Evolutionary conservation across 2,329 filamentous ascomycete species (phyloP).

Genomic region (Trichophyton mentagrophytes): DNA sequence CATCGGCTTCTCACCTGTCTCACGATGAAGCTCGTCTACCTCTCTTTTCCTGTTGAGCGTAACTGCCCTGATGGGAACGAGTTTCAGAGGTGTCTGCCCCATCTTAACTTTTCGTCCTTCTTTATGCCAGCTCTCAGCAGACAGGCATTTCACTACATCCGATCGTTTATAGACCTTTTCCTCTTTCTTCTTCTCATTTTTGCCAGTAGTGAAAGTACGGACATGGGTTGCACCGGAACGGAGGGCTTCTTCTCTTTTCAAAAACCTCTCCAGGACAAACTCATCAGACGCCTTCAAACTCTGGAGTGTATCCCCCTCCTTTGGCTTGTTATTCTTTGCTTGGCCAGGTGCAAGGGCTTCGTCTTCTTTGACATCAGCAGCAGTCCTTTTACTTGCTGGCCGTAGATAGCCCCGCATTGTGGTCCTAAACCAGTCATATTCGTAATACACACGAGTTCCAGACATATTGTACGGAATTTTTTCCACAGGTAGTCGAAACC

Average conservation of each 20-base stretch:
- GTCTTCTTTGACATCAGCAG: constrained; percentile 69
- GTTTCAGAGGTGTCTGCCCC: constrained; percentile 66
- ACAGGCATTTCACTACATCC: constrained; percentile 76
- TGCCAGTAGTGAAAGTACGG: constrained; percentile 61
- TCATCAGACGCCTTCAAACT: constrained; percentile 79
- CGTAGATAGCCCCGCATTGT: constrained; percentile 62
- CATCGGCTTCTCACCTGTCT: constrained; percentile 67
- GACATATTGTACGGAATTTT: constrained; percentile 66
- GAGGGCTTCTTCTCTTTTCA: constrained; percentile 85
- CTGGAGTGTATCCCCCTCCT: constrained; percentile 69
- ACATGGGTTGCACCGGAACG: constrained; percentile 54
- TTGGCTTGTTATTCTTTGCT: constrained; percentile 62
- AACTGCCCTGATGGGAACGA: constrained; percentile 79
- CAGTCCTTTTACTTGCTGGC: constrained; percentile 43
- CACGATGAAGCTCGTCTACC: constrained; percentile 69
- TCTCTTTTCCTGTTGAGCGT: constrained; percentile 78
- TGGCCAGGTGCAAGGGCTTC: constrained; percentile 57
- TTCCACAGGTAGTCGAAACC: constrained; percentile 61
- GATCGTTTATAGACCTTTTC: constrained; percentile 69
- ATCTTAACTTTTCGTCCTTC: constrained; percentile 66
- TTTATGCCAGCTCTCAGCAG: constrained; percentile 94
- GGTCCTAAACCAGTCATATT: constrained; percentile 78
- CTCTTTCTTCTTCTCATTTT: constrained; percentile 57
- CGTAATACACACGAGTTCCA: constrained; percentile 64
- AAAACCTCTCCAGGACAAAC: constrained; percentile 70